Conservation (phyloP, 2,329 filamentous ascomycete species). For the Penicillium sp. region DNA sequence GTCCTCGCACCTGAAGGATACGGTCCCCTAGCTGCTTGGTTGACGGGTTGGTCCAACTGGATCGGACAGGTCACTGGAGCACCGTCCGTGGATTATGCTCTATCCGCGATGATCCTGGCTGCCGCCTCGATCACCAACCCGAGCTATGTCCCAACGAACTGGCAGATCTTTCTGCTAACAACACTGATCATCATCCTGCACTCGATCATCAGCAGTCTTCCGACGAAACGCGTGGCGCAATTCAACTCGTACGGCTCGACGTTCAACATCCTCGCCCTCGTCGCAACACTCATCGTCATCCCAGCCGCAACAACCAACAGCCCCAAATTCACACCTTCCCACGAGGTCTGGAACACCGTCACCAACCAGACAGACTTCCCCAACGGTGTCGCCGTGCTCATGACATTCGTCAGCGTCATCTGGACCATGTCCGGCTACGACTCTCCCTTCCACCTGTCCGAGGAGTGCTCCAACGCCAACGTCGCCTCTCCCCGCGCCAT, state of each 20-base stretch:
- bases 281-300: slow-evolving; percentile 65
- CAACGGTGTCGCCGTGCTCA: slow-evolving; percentile 62
- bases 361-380: slow-evolving; percentile 64
- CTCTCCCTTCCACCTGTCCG: slow-evolving; percentile 65
- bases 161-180: slow-evolving; percentile 65
- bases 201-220: slow-evolving; percentile 62
- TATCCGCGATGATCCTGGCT: slow-evolving; percentile 66
- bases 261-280: slow-evolving; percentile 64
- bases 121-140: slow-evolving; percentile 65
- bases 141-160: slow-evolving; percentile 59
- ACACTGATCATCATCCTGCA: slow-evolving; percentile 65
- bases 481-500: slow-evolving; percentile 68
- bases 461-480: slow-evolving; percentile 70
- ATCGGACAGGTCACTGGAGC: slow-evolving; percentile 62
- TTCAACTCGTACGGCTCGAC: slow-evolving; percentile 67
- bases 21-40: slow-evolving; percentile 63
- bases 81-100: slow-evolving; percentile 62
- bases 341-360: slow-evolving; percentile 61
- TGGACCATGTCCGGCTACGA: slow-evolving; percentile 68
- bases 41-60: slow-evolving; percentile 69
- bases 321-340: slow-evolving; percentile 56
- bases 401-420: slow-evolving; percentile 67
- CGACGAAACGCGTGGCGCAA: slow-evolving; percentile 64
- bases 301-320: slow-evolving; percentile 56
- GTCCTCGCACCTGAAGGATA: slow-evolving; percentile 64